Percentiles rank a stretch among this genome's conserved stretches.
Evolutionary conservation across 2,329 filamentous ascomycete species (phyloP).

Genomic region (Aspergillus brasiliensis): DNA sequence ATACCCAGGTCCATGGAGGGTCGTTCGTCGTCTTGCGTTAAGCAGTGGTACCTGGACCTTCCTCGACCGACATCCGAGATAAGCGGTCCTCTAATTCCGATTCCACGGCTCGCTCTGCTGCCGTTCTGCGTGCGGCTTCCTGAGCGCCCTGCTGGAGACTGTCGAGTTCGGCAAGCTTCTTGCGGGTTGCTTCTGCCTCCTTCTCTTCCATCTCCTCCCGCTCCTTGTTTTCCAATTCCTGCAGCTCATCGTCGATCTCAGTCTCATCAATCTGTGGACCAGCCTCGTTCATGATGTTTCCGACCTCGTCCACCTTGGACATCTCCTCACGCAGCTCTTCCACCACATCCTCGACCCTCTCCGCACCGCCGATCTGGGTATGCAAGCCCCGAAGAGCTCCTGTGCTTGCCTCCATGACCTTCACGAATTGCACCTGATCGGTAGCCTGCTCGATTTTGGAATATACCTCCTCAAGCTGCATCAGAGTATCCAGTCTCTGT

Average conservation of each 20-base stretch:
- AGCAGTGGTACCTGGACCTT: slow-evolving; percentile 26
- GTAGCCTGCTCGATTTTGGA: slow-evolving; percentile 81
- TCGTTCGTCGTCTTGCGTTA: slow-evolving; percentile 17
- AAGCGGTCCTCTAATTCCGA: slow-evolving; percentile 40
- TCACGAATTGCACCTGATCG: slow-evolving; percentile 80
- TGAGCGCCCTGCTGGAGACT: slow-evolving; percentile 45
- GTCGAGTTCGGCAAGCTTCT: slow-evolving; percentile 53
- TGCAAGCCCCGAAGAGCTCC: slow-evolving; percentile 74
- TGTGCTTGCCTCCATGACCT: slow-evolving; percentile 77
- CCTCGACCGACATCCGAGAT: slow-evolving; percentile 46
- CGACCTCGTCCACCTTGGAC: slow-evolving; percentile 78
- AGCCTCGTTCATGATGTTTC: slow-evolving; percentile 71
- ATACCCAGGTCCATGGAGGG: neutral
- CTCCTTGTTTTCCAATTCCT: slow-evolving; percentile 68
- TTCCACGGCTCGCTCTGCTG: slow-evolving; percentile 31
- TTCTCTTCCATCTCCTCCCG: slow-evolving; percentile 50
- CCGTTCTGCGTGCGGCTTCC: slow-evolving; percentile 39
- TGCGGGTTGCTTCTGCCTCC: slow-evolving; percentile 52
- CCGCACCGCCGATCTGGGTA: slow-evolving; percentile 72
- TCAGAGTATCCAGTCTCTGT: slow-evolving; percentile 70
- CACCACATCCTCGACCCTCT: slow-evolving; percentile 74
- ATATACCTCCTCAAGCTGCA: slow-evolving; percentile 81
- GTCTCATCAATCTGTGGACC: slow-evolving; percentile 67
- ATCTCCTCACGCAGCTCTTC: slow-evolving; percentile 78
- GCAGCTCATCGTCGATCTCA: slow-evolving; percentile 86